These are phyloP conservation scores for Seiridium unicorne DNA, from an alignment of 2,329 filamentous ascomycete species.

Conservation along the genomic window DNA sequence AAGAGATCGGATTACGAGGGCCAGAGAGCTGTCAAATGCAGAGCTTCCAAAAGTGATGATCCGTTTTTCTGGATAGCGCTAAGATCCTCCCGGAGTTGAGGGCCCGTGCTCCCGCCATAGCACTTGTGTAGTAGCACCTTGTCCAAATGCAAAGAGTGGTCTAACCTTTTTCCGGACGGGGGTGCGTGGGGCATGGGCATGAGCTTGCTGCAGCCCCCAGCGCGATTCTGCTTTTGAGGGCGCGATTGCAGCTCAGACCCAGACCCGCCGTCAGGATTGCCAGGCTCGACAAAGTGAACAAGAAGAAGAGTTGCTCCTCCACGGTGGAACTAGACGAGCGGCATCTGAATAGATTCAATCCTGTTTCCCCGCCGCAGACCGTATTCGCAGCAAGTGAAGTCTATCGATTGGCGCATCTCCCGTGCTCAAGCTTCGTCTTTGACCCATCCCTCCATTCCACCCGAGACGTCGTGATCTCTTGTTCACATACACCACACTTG, in stretches of 20 bases:
- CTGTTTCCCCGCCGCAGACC: background rate
- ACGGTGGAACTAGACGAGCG: background rate
- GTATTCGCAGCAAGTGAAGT: background rate
- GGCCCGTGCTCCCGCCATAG: slow-evolving; percentile 2
- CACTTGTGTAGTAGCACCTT: background rate
- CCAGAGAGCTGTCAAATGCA: background rate
- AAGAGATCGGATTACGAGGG: background rate
- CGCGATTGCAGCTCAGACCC: background rate
- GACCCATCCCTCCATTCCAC: background rate
- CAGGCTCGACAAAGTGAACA: background rate
- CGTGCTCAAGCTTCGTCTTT: background rate
- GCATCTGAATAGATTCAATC: background rate
- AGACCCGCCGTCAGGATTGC: background rate
- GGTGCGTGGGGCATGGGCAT: background rate
- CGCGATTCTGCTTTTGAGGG: background rate
- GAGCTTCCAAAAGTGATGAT: slow-evolving; percentile 13
- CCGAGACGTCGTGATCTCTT: background rate
- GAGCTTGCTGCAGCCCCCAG: background rate
- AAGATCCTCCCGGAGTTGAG: background rate
- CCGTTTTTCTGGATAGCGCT: slow-evolving; percentile 12
- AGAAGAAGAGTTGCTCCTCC: background rate
- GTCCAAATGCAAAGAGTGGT: slow-evolving; percentile 1
- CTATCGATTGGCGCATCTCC: background rate
- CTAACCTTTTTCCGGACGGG: slow-evolving; percentile 9
- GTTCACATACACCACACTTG: background rate